Evolutionary conservation across 1,139 yeast genomes (phyloP), one percentile per base, ranked within the genome.

Genomic region (Hyphopichia buzzinii): DNA sequence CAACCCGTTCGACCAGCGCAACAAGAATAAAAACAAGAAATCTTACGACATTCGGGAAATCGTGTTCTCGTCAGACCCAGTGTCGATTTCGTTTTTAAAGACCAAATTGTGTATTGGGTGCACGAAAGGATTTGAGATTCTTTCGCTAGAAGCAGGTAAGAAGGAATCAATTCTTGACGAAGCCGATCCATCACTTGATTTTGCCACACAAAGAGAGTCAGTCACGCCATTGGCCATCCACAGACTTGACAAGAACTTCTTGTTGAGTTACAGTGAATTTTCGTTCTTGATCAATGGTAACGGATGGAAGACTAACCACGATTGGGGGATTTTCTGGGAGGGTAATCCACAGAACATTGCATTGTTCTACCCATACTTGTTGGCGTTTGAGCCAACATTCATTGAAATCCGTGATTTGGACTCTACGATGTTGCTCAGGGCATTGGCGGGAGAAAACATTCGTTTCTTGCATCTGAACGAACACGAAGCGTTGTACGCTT

Each of bases 261-360:
- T 92, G 52, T 73, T 92, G 41, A 83, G 90, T 57, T 92, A 89
- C 56, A 80, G 95, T 3, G 96, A 89, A 55, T 90, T 92, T 58
- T 92, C 96, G 34, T 92, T 92, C 61, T 88, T 86, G 62, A 95
- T 92, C 48, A 90, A 92, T 53, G 76, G 87, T 41, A 90, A 90
- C 57, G 98, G 98, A 23, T 92, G 98, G 98, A 77, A 97, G 52
- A 84, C 95, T 17, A 80, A 92, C 46, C 90, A 92, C 34, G 92
- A 88, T 36, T 90, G 96, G 94, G 84, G 90, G 48, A 84, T 92
- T 37, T 84, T 85, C 56, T 92, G 98, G 98, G 97, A 92, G 63
- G 97, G 97, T 29, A 77, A 81, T 35, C 97, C 98, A 4, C 95
- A 85, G 53, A 83, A 84, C 43, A 88, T 92, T 59, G 95, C 97